These are phyloP conservation scores for Aspergillus sojae DNA, from an alignment of 2,329 filamentous ascomycete species.

Conservation along the genomic window DNA sequence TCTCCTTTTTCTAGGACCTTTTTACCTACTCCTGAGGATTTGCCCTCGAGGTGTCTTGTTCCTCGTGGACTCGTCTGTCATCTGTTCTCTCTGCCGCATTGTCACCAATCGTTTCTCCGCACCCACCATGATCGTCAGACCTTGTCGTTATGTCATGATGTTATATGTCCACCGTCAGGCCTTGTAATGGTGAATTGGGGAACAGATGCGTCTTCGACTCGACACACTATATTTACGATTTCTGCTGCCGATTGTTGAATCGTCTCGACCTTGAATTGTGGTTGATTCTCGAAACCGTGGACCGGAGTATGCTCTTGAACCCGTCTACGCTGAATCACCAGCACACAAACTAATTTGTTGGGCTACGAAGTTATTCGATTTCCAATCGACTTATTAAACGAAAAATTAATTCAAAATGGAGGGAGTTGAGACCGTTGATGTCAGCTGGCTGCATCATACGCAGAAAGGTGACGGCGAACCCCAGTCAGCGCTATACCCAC, in stretches of 20 bases:
- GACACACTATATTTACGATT: background rate
- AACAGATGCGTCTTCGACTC: conserved; percentile 5
- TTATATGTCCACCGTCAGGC: conserved; percentile 15
- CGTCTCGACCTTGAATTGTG: background rate
- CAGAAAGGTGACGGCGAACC: conserved; percentile 67
- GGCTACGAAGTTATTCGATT: background rate
- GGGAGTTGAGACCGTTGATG: conserved; percentile 78
- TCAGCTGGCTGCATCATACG: conserved; percentile 87
- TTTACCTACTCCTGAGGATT: background rate
- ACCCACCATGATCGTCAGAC: conserved; percentile 21
- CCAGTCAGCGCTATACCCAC: background rate
- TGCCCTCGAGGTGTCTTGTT: background rate
- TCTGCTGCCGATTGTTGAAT: background rate
- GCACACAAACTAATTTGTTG: background rate
- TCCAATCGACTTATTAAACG: background rate
- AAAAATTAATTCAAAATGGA: conserved; percentile 62
- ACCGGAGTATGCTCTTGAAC: conserved; percentile 5
- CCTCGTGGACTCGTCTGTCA: conserved; percentile 2
- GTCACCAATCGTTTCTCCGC: background rate
- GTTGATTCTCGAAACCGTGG: background rate
- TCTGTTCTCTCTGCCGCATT: conserved; percentile 1
- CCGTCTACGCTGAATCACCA: background rate
- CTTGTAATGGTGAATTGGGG: conserved; percentile 13
- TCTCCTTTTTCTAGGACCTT: background rate
- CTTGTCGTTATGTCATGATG: conserved; percentile 22